Percentiles rank a stretch among this genome's conserved stretches.
Evolutionary conservation across 257 asterid genomes (phyloP).

Genomic region (Misopates orontium): DNA sequence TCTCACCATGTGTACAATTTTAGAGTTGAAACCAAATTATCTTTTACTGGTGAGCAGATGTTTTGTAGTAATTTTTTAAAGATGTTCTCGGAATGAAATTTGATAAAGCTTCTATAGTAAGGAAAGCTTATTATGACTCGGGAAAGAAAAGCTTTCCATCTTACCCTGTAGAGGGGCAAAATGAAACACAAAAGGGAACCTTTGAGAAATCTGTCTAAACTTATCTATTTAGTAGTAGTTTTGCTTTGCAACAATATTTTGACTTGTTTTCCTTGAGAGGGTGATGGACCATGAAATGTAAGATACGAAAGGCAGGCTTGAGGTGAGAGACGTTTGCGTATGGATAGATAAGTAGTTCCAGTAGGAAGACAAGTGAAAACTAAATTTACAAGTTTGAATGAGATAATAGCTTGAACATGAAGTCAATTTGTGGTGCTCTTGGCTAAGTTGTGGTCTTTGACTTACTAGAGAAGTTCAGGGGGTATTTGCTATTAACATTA

Average conservation of each 20-base stretch:
- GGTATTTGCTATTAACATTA: not conserved
- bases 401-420: not conserved
- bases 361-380: not conserved
- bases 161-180: not conserved
- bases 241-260: not conserved
- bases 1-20: not conserved
- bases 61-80: not conserved
- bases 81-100: not conserved
- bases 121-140: not conserved
- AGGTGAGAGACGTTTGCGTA: not conserved
- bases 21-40: not conserved
- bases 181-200: not conserved
- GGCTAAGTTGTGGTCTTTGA: not conserved
- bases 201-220: not conserved
- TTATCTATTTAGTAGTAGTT: not conserved
- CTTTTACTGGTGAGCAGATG: not conserved
- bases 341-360: not conserved
- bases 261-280: slow-evolving; percentile 1
- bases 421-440: not conserved
- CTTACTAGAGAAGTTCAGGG: not conserved
- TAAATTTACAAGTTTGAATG: not conserved
- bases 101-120: not conserved
- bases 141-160: not conserved
- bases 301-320: not conserved
- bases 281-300: not conserved